Evolutionary conservation across 2,329 filamentous ascomycete species (phyloP).

Genomic region (Ceratocystis colombiana): DNA sequence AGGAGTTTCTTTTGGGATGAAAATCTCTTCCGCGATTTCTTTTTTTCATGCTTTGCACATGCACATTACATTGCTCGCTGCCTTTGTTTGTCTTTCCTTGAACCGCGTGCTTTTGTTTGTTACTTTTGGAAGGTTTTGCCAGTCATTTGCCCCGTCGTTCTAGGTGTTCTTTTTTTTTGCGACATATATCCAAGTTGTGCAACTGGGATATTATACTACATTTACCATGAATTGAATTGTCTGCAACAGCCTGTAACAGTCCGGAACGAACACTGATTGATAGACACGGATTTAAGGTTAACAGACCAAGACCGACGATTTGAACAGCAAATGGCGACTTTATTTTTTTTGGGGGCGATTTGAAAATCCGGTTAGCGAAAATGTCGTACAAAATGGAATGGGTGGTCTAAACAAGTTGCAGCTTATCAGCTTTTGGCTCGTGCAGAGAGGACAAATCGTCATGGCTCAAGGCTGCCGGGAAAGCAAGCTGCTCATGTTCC

Average conservation of each 20-base stretch:
- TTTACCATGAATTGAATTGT: constrained; percentile 7
- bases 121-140: neutral
- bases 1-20: neutral
- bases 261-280: no score
- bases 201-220: neutral
- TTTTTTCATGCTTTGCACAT: constrained; percentile 12
- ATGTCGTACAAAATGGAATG: no score
- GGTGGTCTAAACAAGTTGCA: no score
- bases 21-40: constrained; percentile 8
- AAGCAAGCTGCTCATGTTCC: neutral
- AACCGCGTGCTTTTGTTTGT: constrained; percentile 1
- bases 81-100: constrained; percentile 12
- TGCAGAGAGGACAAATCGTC: neutral
- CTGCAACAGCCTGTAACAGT: neutral
- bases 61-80: neutral
- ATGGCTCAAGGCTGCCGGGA: neutral
- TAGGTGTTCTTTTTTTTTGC: constrained; percentile 8
- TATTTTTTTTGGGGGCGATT: no score
- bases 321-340: no score
- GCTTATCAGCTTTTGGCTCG: neutral
- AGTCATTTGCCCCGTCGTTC: neutral
- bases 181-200: constrained; percentile 11
- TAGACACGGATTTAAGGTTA: no score
- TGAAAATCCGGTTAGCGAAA: no score
- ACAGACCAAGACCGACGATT: no score